Base-by-base conservation (phyloP, 805 yeast genomes). In the Metschnikowia hibisci region DNA sequence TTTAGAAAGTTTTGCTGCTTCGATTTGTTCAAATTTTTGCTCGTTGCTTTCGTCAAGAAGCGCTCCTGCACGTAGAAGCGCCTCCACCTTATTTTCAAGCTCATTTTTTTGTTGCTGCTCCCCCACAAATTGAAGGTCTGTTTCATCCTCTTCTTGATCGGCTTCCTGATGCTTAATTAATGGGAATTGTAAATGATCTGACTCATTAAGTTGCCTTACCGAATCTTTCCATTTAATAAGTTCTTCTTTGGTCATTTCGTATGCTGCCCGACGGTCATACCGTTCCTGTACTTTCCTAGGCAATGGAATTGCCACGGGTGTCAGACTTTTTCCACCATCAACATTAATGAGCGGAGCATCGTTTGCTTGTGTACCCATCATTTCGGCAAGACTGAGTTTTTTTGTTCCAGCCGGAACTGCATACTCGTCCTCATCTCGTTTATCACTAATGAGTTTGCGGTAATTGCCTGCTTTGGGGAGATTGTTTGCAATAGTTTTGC, bases 141-240 rank as follows among this genome's bases (percentile, higher is more conserved):
- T 76, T 3, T 55, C 61, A 35, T 69, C 67, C n/a, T 56, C 55
- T 22, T 50, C 51, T 26, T 48, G 46, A 6, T 45, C 46, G 12
- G 43, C 42, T 13, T 39, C 41, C 5, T 74, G 71, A 8, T 70
- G 66, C 32, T 56, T 47, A 39, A 77, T 74, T 55, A 84, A 58
- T 13, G 96, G 93, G 61, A 91, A 91, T 42, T 78, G 74, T 39
- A 93, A 66, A 44, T 85, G 89, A 56, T 90, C 97, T 1, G 96
- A 93, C 47, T 81, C 79, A 53, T 96, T 79, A 54, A 87, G 85
- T 44, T 78, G 76, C 48, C 80, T 80, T 18, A 93, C 87, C 0
- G 83, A 78, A 39, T 89, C 96, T 42, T 81, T 78, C 98, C 99
- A 93, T 63, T 84, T 85, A 46, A 80, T 74, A 5, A 91, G 86